Base-by-base conservation (phyloP, 1,284 basidiomycete genomes). In the Schizophyllum commune region DNA sequence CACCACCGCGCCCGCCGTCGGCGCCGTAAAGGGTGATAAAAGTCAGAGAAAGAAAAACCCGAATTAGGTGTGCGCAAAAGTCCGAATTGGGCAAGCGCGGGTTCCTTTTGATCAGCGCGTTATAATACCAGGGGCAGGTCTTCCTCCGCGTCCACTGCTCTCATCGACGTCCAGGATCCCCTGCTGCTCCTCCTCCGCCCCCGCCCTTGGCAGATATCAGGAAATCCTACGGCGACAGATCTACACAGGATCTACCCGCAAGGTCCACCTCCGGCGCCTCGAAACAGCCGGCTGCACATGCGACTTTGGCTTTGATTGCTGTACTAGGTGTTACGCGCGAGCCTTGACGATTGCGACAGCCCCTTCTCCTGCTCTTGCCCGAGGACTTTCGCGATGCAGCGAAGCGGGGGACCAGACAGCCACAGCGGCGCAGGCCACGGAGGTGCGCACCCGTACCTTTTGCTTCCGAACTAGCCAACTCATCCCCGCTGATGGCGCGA, bases 351-450 rank as follows among this genome's bases (percentile, higher is more conserved):
- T 17, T 17, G 39, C 39, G 39, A 47, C 39, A 17, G 13, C 47
- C 91, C 80, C 70, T 88, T 91, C 70, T 91, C 88, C 15, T 92
- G 79, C 68, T 92, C 91, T 57, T 91, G 84, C 68, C 92, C 91
- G 57, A 92, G 82, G 62, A 92, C 81, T 83, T 55, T 83, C 84
- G 11, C 39, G 39, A 47, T 47, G 39, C 39, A 47, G 39, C 39
- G 39, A 47, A 47, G 39, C 39, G 39, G 39, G 39, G 39, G 39
- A 47, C 13, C 39, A 47, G 39, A 47, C 39, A 47, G 39, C 39
- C 39, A 47, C 39, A 47, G 39, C 39, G 39, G 39, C 39, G 39
- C 39, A 47, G 39, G 39, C 39, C 39, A 47, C 39, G 39, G 39
- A 47, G 39, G 39, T 47, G 39, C 39, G 39, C 17, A 11, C 39